Base-by-base conservation (phyloP, 805 yeast genomes). In the Nematodospora valgi region DNA sequence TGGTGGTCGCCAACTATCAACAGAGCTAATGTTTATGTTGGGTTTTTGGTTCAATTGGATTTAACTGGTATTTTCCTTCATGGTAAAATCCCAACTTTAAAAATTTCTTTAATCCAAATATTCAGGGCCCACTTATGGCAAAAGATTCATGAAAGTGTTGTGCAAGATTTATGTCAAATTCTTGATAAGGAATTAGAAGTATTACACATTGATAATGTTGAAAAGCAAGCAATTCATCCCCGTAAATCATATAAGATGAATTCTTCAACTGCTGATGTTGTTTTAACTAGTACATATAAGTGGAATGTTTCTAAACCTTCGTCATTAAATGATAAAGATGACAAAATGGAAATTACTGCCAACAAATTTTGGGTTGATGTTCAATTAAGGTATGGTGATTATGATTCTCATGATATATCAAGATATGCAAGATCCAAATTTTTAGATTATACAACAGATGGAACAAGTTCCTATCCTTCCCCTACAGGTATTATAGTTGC, bases 1-100 rank as follows among this genome's bases (percentile, higher is more conserved):
- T 93, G 99, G 99, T 93, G 99, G 99, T 88, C 97, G 0, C 99
- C 99, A 5, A 93, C 99, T 0, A 93, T 93, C 49, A 93, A 93
- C 52, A 76, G 99, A 45, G 98, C 98, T 5, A 93, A 93, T 53
- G 98, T 93, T 17, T 93, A 93, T 54, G 97, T 93, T 38, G 99
- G 99, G 18, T 93, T 93, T 65, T 70, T 89, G 52, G 98, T 93
- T 19, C 99, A 93, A 56, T 69, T 93, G 29, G 99, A 93, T 60
- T 67, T 93, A 52, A 93, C 99, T 0, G 99, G 98, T 51, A 91
- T 93, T 19, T 93, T 93, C 59, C 67, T 93, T 32, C 99, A 93
- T 55, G 99, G 99, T 47, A 93, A 93, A 59, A 93, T 93, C 45
- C 99, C 99, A 6, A 93, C 99, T 0, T 68, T 93, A 52, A 93